phyloP scores from a whole-genome alignment of 768 basidiomycete species.

The Mycena amicta region DNA sequence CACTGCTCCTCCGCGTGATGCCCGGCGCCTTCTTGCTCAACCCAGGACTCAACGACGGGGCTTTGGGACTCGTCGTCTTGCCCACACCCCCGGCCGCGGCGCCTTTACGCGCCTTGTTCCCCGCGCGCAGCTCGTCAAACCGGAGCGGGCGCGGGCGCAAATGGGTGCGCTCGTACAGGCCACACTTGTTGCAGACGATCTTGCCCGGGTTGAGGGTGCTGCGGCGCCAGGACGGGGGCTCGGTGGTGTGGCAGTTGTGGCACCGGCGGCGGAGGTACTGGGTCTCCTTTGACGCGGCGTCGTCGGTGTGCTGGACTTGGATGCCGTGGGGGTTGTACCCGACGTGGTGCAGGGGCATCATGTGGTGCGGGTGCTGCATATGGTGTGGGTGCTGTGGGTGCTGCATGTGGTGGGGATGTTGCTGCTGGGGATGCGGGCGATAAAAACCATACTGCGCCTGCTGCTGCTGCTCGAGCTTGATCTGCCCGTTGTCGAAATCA shows the following conservation, averaged over 20 bases:
- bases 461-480: slow-evolving; percentile 76
- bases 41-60: background rate
- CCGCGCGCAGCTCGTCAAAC: slow-evolving; percentile 85
- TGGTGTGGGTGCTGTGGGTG: slow-evolving; percentile 38
- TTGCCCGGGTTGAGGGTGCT: slow-evolving; percentile 88
- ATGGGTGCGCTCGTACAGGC: slow-evolving; percentile 88
- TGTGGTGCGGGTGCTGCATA: slow-evolving; percentile 32
- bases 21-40: slow-evolving; percentile 25
- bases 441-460: slow-evolving; percentile 60
- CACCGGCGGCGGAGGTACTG: slow-evolving; percentile 87
- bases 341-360: slow-evolving; percentile 20
- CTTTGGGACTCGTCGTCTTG: slow-evolving; percentile 32
- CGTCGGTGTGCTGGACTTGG: slow-evolving; percentile 86
- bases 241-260: slow-evolving; percentile 91
- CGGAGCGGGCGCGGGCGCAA: slow-evolving; percentile 79
- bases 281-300: slow-evolving; percentile 87
- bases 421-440: slow-evolving; percentile 38
- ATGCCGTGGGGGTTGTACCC: slow-evolving; percentile 40
- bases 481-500: slow-evolving; percentile 45
- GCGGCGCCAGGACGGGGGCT: slow-evolving; percentile 87
- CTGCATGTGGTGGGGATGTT: background rate
- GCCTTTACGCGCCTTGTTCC: slow-evolving; percentile 79
- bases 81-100: slow-evolving; percentile 40
- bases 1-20: slow-evolving; percentile 60
- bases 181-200: slow-evolving; percentile 94